A percentile compares a stretch with the other conserved stretches of the same genome.
Evolutionary conservation across 768 basidiomycete species (phyloP).

Genomic region (Tulasnella sp.): DNA sequence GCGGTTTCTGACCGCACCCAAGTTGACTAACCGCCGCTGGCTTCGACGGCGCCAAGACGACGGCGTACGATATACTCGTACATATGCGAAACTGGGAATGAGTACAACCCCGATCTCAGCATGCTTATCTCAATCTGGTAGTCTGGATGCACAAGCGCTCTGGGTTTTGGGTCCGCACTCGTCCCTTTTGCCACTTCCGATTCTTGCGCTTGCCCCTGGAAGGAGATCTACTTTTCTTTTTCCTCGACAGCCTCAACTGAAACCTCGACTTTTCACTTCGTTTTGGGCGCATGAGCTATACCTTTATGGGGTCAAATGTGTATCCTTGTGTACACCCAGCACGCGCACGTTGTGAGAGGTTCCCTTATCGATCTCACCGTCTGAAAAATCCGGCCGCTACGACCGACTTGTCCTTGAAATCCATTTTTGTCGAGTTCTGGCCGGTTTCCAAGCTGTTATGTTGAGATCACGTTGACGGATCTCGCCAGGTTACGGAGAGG

Average conservation of each 20-base stretch:
- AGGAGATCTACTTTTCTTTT: not conserved
- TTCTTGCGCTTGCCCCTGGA: not conserved
- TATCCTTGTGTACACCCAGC: constrained; percentile 2
- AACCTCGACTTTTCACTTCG: not conserved
- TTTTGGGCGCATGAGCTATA: not conserved
- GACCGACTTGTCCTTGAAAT: not conserved
- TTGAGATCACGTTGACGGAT: not conserved
- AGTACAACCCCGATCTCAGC: not conserved
- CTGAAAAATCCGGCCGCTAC: not conserved
- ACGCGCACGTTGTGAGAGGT: not conserved
- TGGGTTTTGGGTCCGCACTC: not conserved
- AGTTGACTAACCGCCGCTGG: not conserved
- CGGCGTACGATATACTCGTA: not conserved
- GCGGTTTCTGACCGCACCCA: not conserved
- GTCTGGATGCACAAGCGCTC: not conserved
- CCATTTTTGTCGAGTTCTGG: not conserved
- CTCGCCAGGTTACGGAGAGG: not conserved
- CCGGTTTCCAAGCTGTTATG: not conserved
- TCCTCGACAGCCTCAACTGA: not conserved
- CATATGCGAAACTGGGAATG: not conserved
- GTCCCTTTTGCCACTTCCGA: not conserved
- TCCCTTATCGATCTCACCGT: not conserved
- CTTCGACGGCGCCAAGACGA: not conserved
- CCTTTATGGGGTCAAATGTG: constrained; percentile 2
- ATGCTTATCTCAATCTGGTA: not conserved